Conservation (phyloP, 495 filamentous ascomycete species). For the Copromyces sp. region DNA sequence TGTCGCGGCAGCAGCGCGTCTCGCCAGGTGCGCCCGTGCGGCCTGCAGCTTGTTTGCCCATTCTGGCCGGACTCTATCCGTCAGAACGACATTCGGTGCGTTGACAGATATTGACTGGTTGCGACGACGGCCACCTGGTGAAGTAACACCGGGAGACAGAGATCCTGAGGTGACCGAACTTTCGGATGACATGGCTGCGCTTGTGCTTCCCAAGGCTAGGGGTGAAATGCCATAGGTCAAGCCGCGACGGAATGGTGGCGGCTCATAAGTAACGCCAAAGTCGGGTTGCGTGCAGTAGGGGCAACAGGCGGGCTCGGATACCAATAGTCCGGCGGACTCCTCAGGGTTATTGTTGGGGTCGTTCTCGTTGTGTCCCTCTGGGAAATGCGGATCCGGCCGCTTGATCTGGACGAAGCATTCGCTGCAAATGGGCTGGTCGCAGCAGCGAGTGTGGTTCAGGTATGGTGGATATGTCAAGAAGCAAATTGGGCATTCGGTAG, state of each 20-base stretch:
- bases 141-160: constrained; percentile 22
- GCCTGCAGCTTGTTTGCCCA: constrained; percentile 85
- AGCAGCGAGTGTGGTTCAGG: constrained; percentile 91
- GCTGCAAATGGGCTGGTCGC: constrained; percentile 93
- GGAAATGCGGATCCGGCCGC: constrained; percentile 87
- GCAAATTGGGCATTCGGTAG: constrained; percentile 89
- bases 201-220: constrained; percentile 27
- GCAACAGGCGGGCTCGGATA: constrained; percentile 87
- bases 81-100: constrained; percentile 75
- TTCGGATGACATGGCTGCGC: constrained; percentile 60
- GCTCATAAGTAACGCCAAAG: constrained; percentile 86
- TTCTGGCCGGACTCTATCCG: constrained; percentile 84
- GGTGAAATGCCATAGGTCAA: constrained; percentile 53
- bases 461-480: constrained; percentile 94
- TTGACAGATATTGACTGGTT: constrained; percentile 75
- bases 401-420: constrained; percentile 99
- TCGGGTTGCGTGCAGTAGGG: constrained; percentile 93
- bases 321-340: constrained; percentile 54
- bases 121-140: constrained; percentile 39
- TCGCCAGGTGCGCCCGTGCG: constrained; percentile 71
- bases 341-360: constrained; percentile 32
- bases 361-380: constrained; percentile 63
- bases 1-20: constrained; percentile 85
- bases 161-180: constrained; percentile 41
- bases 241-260: constrained; percentile 80